Base-by-base conservation (phyloP, 768 basidiomycete species). In the Mrakia frigida region DNA sequence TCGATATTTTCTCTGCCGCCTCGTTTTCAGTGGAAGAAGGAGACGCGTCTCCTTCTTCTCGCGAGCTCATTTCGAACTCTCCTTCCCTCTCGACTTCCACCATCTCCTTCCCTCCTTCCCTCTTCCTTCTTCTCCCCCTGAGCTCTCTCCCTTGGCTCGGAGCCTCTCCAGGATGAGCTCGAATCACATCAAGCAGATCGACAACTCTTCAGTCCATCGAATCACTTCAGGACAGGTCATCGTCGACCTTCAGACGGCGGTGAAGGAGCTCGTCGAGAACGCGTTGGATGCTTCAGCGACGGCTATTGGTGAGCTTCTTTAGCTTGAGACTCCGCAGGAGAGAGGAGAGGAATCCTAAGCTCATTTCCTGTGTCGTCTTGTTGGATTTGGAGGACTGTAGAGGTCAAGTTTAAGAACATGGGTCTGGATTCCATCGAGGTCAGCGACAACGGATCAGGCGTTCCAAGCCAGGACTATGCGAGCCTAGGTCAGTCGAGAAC, bases 221-320 rank as follows among this genome's bases (percentile, higher is more conserved):
- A 92, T 99, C 73, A 92, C 94, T 0, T 93, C 93, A 2, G 96
- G 96, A 2, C 97, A 98, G 82, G 96, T 98, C 65, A 91, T 98
- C 0, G 87, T 95, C 37, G 94, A 97, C 82, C 87, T 98, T 0
- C 93, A 94, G 82, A 92, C 91, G 0, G 93, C 94, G 1, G 90
- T 98, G 76, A 99, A 98, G 82, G 97, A 99, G 83, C 88, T 98
- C 13, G 88, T 99, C 2, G 97, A 99, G 84, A 99, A 99, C 82
- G 92, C 93, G 76, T 85, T 98, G 39, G 97, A 99, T 82, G 94
- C 97, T 0, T 91, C 91, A 0, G 92, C 94, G 0, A 94, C 91
- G 0, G 89, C 84, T 79, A 88, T 99, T 59, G 95, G 96, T 92
- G 63, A 41, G 89, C 46, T 50, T 14, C 9, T 80, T 28, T 37